Percentiles rank a stretch among this genome's conserved stretches.
These are phyloP conservation scores for Yarrowia divulgata DNA, from an alignment of 805 yeast genomes.

Conservation along the genomic window DNA sequence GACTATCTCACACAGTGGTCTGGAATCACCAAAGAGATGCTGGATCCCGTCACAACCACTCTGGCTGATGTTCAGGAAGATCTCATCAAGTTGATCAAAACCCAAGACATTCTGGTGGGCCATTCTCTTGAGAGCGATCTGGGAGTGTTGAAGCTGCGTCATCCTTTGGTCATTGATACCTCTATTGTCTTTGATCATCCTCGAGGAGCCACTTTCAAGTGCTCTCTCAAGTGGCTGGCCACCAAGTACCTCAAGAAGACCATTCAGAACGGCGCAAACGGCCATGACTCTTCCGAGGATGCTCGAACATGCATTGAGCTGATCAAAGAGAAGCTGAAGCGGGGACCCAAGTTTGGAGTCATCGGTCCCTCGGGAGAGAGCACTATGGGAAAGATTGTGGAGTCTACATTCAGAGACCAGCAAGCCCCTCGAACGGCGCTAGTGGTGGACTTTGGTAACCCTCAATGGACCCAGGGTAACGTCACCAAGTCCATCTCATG, in stretches of 20 bases:
- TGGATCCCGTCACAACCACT: constrained; percentile 68
- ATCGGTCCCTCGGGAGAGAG: constrained; percentile 43
- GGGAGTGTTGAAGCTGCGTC: constrained; percentile 71
- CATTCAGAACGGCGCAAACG: constrained; percentile 74
- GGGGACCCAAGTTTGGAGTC: constrained; percentile 73
- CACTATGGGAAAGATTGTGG: constrained; percentile 29
- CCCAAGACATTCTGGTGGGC: constrained; percentile 76
- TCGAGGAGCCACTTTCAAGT: constrained; percentile 83
- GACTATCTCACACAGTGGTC: constrained; percentile 86
- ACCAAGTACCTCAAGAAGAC: constrained; percentile 59
- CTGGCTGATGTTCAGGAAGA: constrained; percentile 70
- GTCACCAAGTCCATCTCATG: constrained; percentile 56
- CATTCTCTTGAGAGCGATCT: constrained; percentile 90
- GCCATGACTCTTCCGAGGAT: constrained; percentile 90
- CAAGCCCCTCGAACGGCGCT: constrained; percentile 44
- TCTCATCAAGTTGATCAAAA: constrained; percentile 57
- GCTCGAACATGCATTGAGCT: constrained; percentile 80
- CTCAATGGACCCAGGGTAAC: constrained; percentile 49
- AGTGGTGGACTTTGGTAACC: constrained; percentile 51
- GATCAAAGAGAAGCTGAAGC: constrained; percentile 68
- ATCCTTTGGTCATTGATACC: constrained; percentile 81
- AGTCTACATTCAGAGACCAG: constrained; percentile 17
- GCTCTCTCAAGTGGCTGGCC: constrained; percentile 77
- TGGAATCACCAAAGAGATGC: constrained; percentile 79
- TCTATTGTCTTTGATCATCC: constrained; percentile 73